Conservation (phyloP, 805 yeast species). For the Starmerella asiatica region DNA sequence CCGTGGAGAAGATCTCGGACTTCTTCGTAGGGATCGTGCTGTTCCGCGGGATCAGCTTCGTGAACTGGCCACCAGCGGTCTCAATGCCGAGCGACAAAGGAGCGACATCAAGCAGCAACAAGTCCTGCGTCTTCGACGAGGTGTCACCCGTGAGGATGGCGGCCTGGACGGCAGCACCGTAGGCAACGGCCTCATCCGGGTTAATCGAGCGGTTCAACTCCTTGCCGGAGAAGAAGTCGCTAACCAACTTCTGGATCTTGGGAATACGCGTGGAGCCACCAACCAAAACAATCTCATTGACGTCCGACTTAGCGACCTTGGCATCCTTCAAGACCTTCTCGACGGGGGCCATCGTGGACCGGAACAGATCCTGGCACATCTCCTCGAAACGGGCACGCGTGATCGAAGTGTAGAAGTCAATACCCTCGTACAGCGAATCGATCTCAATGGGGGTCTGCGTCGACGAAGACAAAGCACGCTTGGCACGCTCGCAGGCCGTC, state of each 20-base stretch:
- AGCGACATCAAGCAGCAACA: constrained; percentile 89
- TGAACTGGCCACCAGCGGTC: constrained; percentile 99
- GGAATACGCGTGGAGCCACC: constrained; percentile 99
- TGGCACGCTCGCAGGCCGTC: constrained; percentile 98
- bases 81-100: constrained; percentile 96
- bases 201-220: constrained; percentile 93
- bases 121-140: constrained; percentile 90
- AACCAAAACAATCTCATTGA: constrained; percentile 84
- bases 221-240: constrained; percentile 95
- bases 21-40: constrained; percentile 95
- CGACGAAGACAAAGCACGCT: constrained; percentile 94
- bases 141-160: constrained; percentile 94
- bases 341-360: constrained; percentile 88
- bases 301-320: constrained; percentile 76
- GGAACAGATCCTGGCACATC: constrained; percentile 84
- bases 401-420: constrained; percentile 89
- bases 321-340: constrained; percentile 89
- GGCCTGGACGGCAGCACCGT: constrained; percentile 98
- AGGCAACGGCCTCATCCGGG: constrained; percentile 99
- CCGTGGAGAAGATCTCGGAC: constrained; percentile 91
- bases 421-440: constrained; percentile 88
- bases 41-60: constrained; percentile 96
- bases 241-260: constrained; percentile 85
- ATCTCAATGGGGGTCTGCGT: constrained; percentile 92
- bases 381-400: constrained; percentile 98